Evolutionary conservation across 108 stramenopile species (phyloP).

Genomic region (Stephanodiscus triporus): DNA sequence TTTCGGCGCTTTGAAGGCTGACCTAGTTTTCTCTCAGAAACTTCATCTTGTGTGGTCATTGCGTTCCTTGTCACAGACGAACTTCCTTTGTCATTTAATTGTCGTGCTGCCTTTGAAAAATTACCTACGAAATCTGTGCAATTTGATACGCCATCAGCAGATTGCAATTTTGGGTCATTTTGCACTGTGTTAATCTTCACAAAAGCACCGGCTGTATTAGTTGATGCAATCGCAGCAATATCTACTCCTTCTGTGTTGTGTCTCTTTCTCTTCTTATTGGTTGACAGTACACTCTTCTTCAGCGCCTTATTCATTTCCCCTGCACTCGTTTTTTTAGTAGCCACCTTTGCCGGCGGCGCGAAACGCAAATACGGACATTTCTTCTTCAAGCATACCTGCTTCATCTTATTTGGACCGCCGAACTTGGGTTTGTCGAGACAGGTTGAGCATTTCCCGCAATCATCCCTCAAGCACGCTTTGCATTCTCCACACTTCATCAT

Average conservation of each 20-base stretch:
- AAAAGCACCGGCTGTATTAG: background rate
- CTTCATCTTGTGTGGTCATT: background rate
- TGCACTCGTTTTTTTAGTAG: slow-evolving; percentile 9
- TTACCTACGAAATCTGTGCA: background rate
- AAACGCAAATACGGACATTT: slow-evolving; percentile 43
- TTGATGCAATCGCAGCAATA: background rate
- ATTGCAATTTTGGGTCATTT: background rate
- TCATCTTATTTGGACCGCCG: slow-evolving; percentile 32
- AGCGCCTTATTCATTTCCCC: slow-evolving; percentile 10
- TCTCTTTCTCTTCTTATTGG: slow-evolving; percentile 16
- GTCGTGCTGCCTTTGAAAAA: background rate
- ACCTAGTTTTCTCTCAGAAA: background rate
- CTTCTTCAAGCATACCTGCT: slow-evolving; percentile 33
- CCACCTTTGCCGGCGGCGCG: slow-evolving; percentile 37
- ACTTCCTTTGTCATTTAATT: background rate
- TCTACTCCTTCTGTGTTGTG: background rate
- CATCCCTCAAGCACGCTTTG: slow-evolving; percentile 29
- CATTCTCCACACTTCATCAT: slow-evolving; percentile 51
- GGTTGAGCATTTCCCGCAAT: slow-evolving; percentile 43
- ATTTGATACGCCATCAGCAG: background rate
- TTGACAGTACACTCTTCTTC: background rate
- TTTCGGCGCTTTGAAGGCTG: slow-evolving; percentile 8
- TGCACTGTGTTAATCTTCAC: background rate
- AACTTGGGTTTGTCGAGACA: slow-evolving; percentile 47
- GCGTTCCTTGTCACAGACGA: background rate